phyloP scores from a whole-genome alignment of 352 stramenopile species.

The Blastocystis sp. region DNA sequence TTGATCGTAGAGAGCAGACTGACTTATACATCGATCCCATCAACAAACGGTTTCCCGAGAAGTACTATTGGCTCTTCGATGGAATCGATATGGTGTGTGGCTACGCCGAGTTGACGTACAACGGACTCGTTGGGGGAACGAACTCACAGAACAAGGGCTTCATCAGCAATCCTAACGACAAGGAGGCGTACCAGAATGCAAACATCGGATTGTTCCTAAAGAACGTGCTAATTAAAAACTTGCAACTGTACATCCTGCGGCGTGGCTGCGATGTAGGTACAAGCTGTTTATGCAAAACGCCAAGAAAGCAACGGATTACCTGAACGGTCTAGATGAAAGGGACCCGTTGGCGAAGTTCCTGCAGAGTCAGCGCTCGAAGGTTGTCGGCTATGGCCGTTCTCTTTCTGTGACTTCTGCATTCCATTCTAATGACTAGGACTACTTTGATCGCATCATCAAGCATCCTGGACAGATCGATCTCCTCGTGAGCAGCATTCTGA shows the following conservation, averaged over 20 bases:
- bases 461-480: constrained; percentile 48
- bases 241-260: neutral
- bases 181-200: neutral
- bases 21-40: constrained; percentile 45
- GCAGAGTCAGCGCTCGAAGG: neutral
- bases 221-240: constrained; percentile 1
- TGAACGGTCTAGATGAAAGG: constrained; percentile 18
- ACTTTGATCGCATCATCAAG: constrained; percentile 48
- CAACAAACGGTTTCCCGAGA: constrained; percentile 3
- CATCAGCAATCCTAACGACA: neutral
- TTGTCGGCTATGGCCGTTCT: neutral
- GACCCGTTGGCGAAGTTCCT: constrained; percentile 47
- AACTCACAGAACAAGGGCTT: neutral
- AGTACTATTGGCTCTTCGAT: neutral
- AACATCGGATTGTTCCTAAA: constrained; percentile 19
- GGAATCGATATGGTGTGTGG: constrained; percentile 36
- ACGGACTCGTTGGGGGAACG: neutral
- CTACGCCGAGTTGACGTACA: neutral
- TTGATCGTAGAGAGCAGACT: constrained; percentile 7
- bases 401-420: neutral
- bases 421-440: constrained; percentile 2
- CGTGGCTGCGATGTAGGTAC: neutral
- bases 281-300: constrained; percentile 50
- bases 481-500: constrained; percentile 16
- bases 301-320: constrained; percentile 1